These are phyloP conservation scores for Clarireedia paspali DNA, from an alignment of 2,329 filamentous ascomycete species.

Conservation along the genomic window DNA sequence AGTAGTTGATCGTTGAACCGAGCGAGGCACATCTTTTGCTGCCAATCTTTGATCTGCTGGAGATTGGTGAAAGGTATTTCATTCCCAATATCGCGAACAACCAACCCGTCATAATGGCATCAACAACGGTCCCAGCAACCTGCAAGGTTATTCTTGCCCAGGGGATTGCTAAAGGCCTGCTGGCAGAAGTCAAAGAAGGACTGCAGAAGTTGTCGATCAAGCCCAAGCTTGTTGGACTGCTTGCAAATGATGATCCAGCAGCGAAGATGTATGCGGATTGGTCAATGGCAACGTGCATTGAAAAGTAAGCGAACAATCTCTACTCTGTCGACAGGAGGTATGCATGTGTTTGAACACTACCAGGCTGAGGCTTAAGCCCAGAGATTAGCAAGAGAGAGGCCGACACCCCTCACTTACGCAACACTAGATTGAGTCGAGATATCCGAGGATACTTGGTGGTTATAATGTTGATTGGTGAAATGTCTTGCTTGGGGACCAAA, in stretches of 20 bases:
- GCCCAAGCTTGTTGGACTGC: conserved; percentile 81
- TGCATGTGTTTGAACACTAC: too few species aligned
- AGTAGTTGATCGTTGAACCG: too few species aligned
- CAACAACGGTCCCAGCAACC: conserved; percentile 33
- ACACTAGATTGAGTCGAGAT: too few species aligned
- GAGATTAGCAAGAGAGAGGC: too few species aligned
- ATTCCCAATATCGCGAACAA: background rate
- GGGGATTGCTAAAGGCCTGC: conserved; percentile 74
- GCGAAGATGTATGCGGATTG: conserved; percentile 92
- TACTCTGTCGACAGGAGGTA: too few species aligned
- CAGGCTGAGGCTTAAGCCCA: too few species aligned
- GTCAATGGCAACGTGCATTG: conserved; percentile 92
- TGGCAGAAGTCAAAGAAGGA: conserved; percentile 70
- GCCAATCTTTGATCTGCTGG: background rate
- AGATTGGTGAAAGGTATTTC: background rate
- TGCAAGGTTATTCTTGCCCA: conserved; percentile 93
- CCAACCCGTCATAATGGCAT: conserved; percentile 6
- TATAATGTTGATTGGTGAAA: too few species aligned
- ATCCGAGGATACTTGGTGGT: too few species aligned
- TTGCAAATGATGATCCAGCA: conserved; percentile 86
- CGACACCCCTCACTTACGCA: too few species aligned
- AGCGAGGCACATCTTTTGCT: background rate
- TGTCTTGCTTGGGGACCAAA: too few species aligned
- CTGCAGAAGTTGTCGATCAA: conserved; percentile 63
- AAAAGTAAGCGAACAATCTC: conserved; percentile 63